Conservation (phyloP, 2,329 filamentous ascomycete genomes). For the Penicillium sp. region DNA sequence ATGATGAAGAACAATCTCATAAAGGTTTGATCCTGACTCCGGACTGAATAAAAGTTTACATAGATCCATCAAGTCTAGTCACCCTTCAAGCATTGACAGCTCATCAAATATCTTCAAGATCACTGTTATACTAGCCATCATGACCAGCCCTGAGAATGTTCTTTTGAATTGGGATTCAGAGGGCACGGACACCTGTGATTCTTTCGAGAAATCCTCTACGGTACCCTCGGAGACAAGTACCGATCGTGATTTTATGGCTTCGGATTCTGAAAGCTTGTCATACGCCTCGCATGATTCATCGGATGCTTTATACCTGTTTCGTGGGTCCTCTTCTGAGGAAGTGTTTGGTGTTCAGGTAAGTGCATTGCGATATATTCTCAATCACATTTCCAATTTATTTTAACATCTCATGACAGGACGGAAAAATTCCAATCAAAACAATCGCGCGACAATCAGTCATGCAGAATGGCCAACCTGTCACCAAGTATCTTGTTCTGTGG, state of each 20-base stretch:
- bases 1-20: too few relatives aligned
- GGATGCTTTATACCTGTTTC: neutral
- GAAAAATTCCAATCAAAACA: neutral
- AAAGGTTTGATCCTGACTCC: too few relatives aligned
- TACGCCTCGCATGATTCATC: neutral
- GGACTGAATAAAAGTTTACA: neutral
- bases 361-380: neutral
- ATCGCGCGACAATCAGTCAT: neutral
- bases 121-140: neutral
- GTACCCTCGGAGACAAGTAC: neutral
- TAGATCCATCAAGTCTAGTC: neutral
- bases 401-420: neutral
- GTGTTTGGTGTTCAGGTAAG: neutral
- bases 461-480: neutral
- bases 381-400: neutral
- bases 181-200: neutral
- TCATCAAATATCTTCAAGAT: neutral
- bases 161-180: neutral
- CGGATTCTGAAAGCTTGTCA: neutral
- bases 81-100: neutral
- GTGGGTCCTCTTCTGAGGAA: neutral
- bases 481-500: neutral
- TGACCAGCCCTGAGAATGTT: neutral
- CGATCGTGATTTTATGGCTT: neutral
- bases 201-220: neutral